A percentile compares a stretch with the other conserved stretches of the same genome.
Conservation (phyloP, 805 yeast genomes). For the Myxozyma melibiosi region DNA sequence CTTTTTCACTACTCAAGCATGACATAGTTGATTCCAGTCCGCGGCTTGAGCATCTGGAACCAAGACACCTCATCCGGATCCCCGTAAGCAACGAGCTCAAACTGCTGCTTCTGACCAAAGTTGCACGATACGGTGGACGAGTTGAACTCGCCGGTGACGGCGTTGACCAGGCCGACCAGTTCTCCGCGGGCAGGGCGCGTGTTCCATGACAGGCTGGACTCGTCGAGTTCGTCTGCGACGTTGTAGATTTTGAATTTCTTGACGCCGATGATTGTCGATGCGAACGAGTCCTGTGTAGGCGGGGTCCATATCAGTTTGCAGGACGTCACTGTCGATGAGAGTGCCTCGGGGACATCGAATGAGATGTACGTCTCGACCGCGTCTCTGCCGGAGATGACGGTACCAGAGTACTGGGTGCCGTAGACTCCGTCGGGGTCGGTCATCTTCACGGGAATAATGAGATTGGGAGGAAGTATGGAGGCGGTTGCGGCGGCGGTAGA, state of each 20-base stretch:
- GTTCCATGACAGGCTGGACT: conserved; percentile 19
- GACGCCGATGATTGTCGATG: conserved; percentile 22
- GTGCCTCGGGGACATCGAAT: conserved; percentile 26
- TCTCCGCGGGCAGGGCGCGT: conserved; percentile 23
- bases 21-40: conserved; percentile 23
- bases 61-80: conserved; percentile 16
- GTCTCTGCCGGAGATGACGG: conserved; percentile 1
- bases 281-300: conserved; percentile 24
- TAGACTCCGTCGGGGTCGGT: conserved; percentile 16
- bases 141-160: conserved; percentile 21
- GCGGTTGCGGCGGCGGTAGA: conserved; percentile 21
- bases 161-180: conserved; percentile 21
- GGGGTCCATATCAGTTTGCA: conserved; percentile 32
- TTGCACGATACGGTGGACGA: conserved; percentile 21
- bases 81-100: conserved; percentile 24
- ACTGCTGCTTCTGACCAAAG: conserved; percentile 29
- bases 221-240: conserved; percentile 10
- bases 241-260: conserved; percentile 20
- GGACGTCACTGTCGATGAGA: conserved; percentile 4
- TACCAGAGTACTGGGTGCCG: conserved; percentile 29
- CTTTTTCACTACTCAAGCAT: conserved; percentile 12
- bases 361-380: conserved; percentile 24
- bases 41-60: conserved; percentile 26
- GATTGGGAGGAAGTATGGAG: conserved; percentile 28
- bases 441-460: conserved; percentile 25